phyloP scores from a whole-genome alignment of 495 filamentous ascomycete species.

The Trichoderma parareesei region DNA sequence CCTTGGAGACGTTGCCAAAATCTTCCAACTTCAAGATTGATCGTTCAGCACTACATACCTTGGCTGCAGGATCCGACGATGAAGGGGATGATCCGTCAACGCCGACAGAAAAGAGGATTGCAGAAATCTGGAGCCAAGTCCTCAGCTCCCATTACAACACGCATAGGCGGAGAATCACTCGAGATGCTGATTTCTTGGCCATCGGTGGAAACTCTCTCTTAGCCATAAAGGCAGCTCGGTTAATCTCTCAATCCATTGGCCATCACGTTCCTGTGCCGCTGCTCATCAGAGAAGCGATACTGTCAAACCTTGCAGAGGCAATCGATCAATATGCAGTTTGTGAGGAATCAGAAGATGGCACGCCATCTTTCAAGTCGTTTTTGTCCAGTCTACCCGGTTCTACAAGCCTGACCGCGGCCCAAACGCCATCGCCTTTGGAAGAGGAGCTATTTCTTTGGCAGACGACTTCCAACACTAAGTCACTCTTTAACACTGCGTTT shows the following conservation, averaged over 20 bases:
- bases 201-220: constrained; percentile 21
- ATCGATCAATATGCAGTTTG: constrained; percentile 8
- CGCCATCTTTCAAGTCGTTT: constrained; percentile 5
- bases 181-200: constrained; percentile 17
- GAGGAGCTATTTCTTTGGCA: constrained; percentile 13
- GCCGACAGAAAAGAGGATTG: constrained; percentile 9
- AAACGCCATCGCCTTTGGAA: constrained; percentile 12
- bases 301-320: constrained; percentile 9
- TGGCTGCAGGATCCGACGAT: not conserved
- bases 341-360: not conserved
- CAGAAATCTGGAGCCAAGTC: constrained; percentile 10
- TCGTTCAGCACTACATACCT: constrained; percentile 14
- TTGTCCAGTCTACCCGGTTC: not conserved
- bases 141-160: constrained; percentile 10
- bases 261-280: constrained; percentile 11
- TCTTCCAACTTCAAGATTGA: constrained; percentile 22
- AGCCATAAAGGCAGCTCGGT: constrained; percentile 16
- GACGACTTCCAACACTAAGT: not conserved
- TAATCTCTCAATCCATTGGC: constrained; percentile 10
- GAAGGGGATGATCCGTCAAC: constrained; percentile 3
- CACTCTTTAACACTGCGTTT: constrained; percentile 15
- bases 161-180: not conserved
- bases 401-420: not conserved
- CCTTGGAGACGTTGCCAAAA: constrained; percentile 18
- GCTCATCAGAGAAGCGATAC: constrained; percentile 11